A percentile compares a stretch with the other conserved stretches of the same genome.
phyloP scores from a whole-genome alignment of 140 eudicot genomes.

The Flaveria floridana region DNA sequence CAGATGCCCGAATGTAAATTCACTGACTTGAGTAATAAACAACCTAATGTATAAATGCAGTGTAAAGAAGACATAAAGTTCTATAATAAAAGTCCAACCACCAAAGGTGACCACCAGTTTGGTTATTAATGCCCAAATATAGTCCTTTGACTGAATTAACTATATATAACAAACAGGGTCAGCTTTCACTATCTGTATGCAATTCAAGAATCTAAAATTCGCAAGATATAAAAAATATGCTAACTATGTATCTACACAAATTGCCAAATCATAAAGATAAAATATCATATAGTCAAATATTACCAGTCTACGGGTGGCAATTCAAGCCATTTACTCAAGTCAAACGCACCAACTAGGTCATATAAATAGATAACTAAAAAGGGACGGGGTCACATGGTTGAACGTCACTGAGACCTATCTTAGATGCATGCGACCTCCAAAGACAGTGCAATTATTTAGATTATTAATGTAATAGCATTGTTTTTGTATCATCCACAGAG shows the following conservation, averaged over 20 bases:
- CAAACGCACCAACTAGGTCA: not conserved
- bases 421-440: not conserved
- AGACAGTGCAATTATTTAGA: not conserved
- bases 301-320: not conserved
- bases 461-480: not conserved
- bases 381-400: not conserved
- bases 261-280: conserved; percentile 9
- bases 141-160: no score
- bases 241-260: not conserved
- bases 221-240: not conserved
- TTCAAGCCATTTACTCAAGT: not conserved
- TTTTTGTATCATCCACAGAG: not conserved
- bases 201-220: not conserved
- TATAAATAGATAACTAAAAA: not conserved
- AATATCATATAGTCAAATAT: not conserved
- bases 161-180: not conserved
- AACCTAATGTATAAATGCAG: not conserved
- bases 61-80: no score
- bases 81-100: not conserved
- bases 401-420: not conserved
- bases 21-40: not conserved
- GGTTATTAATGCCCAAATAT: no score
- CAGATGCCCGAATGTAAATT: not conserved
- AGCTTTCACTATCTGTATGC: not conserved
- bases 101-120: not conserved